A percentile compares a stretch with the other conserved stretches of the same genome.
These are phyloP conservation scores for Prunella vulgaris DNA, from an alignment of 257 asterid species.

Conservation along the genomic window DNA sequence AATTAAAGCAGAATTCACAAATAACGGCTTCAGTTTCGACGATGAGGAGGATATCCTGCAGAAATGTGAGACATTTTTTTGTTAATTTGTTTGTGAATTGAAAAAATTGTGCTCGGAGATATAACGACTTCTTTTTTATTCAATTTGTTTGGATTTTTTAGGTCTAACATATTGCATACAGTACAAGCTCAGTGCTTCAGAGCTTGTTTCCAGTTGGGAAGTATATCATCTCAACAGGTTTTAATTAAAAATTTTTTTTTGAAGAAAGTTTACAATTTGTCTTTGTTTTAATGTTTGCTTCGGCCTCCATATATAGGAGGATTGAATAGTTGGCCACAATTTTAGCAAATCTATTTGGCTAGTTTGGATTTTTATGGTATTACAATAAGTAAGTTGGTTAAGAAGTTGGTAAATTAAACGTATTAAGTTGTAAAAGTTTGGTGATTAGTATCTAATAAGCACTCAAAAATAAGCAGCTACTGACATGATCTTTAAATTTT, in stretches of 20 bases:
- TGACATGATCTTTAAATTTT: background rate
- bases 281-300: background rate
- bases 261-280: background rate
- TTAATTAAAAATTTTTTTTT: background rate
- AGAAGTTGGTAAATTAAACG: background rate
- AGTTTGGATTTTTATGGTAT: background rate
- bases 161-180: slow-evolving; percentile 80
- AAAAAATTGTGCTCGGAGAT: background rate
- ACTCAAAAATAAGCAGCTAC: background rate
- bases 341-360: slow-evolving; percentile 9
- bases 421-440: background rate
- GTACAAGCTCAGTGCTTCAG: slow-evolving; percentile 81
- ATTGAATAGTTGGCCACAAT: background rate
- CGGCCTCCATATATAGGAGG: background rate
- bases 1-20: slow-evolving; percentile 71
- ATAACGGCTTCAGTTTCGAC: slow-evolving; percentile 51
- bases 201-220: slow-evolving; percentile 91
- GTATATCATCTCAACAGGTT: slow-evolving; percentile 79
- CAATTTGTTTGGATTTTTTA: slow-evolving; percentile 18
- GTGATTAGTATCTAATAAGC: background rate
- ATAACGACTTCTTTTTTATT: slow-evolving; percentile 1
- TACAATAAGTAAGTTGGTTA: background rate
- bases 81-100: background rate
- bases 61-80: slow-evolving; percentile 50
- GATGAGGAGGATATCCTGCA: slow-evolving; percentile 63